Conservation (phyloP, 2,329 filamentous ascomycete genomes). For the Alternaria gaisen region DNA sequence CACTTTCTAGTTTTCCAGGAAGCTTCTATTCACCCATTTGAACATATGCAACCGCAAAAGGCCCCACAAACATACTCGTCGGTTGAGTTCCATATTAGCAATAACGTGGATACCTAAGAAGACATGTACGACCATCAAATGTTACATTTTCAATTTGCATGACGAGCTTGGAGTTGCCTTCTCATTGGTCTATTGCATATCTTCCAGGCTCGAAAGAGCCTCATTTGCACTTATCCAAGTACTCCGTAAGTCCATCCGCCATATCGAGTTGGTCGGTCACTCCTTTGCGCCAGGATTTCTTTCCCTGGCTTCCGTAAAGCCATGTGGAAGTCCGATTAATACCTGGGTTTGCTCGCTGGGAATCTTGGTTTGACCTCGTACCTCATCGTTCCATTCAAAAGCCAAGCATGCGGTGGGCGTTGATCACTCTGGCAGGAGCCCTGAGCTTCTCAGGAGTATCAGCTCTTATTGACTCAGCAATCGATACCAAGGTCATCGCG, state of each 20-base stretch:
- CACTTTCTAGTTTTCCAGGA: not conserved
- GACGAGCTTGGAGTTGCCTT: constrained; percentile 19
- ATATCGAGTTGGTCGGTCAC: constrained; percentile 16
- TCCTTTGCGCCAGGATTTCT: constrained; percentile 4
- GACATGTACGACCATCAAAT: constrained; percentile 18
- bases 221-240: constrained; percentile 19
- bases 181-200: constrained; percentile 15
- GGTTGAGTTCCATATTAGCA: constrained; percentile 29
- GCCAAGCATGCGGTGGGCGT: constrained; percentile 32
- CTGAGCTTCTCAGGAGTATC: constrained; percentile 28
- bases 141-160: constrained; percentile 10
- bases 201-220: constrained; percentile 17
- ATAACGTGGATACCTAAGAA: constrained; percentile 19
- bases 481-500: constrained; percentile 13
- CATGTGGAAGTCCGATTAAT: constrained; percentile 20
- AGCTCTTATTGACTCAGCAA: constrained; percentile 18
- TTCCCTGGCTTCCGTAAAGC: constrained; percentile 5
- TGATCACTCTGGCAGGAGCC: constrained; percentile 23
- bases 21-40: not conserved
- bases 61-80: constrained; percentile 21
- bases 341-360: constrained; percentile 7
- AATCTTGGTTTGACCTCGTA: not conserved
- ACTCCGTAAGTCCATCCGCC: constrained; percentile 20
- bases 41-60: not conserved
- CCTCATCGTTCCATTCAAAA: not conserved